These are phyloP conservation scores for Candida glaebosa DNA, from an alignment of 805 yeast genomes.

Conservation along the genomic window DNA sequence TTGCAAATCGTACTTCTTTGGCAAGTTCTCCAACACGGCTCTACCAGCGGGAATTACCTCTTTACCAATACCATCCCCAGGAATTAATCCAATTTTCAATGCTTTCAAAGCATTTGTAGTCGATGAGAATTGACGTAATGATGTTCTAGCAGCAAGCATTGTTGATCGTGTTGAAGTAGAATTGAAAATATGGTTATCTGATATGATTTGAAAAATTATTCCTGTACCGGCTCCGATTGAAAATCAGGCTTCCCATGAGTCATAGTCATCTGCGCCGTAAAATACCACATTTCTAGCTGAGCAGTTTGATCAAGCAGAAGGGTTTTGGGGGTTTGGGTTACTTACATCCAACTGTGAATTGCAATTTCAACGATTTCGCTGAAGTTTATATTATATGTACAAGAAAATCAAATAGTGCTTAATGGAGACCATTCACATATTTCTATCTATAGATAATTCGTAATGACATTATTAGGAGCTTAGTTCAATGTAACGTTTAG, in stretches of 20 bases:
- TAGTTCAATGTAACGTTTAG: not conserved
- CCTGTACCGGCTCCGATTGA: not conserved
- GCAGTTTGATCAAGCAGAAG: too few relatives aligned
- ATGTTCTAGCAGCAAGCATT: constrained; percentile 20
- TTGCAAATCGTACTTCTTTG: constrained; percentile 67
- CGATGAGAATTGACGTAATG: constrained; percentile 31
- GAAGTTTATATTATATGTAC: not conserved
- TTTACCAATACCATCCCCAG: constrained; percentile 98
- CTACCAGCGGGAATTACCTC: constrained; percentile 98
- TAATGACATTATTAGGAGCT: not conserved
- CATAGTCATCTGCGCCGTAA: not conserved
- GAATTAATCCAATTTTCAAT: constrained; percentile 65
- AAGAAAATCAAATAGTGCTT: not conserved
- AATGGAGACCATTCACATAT: not conserved
- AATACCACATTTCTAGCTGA: not conserved
- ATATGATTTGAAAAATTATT: not conserved
- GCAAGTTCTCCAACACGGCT: constrained; percentile 78
- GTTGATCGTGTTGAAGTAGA: not conserved
- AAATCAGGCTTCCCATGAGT: not conserved
- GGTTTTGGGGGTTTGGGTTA: too few relatives aligned
- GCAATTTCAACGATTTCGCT: too few relatives aligned
- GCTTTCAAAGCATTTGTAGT: constrained; percentile 28
- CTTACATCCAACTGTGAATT: too few relatives aligned
- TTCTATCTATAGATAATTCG: not conserved
- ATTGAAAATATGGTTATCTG: not conserved